Conservation (phyloP, 768 basidiomycete species). For the Tulasnella sp. region DNA sequence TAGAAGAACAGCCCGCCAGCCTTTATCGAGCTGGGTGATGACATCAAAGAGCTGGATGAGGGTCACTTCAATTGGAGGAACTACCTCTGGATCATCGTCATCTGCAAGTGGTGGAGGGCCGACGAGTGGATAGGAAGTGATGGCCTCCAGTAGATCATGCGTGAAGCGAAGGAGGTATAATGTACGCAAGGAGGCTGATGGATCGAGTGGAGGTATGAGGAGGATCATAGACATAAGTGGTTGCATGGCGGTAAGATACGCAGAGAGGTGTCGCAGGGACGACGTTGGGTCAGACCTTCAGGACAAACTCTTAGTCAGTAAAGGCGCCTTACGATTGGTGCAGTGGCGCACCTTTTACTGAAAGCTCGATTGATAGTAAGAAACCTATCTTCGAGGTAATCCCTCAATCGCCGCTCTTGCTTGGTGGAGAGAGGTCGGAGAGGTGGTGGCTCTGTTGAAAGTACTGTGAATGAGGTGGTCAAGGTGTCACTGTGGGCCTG, state of each 20-base stretch:
- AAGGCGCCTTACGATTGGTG: not conserved
- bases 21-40: conserved; percentile 62
- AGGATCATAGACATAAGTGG: conserved; percentile 50
- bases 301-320: not conserved
- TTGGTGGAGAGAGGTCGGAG: conserved; percentile 32
- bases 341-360: conserved; percentile 55
- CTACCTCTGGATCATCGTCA: not conserved
- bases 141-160: conserved; percentile 47
- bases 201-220: conserved; percentile 63
- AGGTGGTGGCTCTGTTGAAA: too few relatives aligned
- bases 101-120: not conserved
- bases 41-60: conserved; percentile 50
- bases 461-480: too few relatives aligned
- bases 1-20: conserved; percentile 57
- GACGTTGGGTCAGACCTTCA: not conserved
- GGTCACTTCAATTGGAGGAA: conserved; percentile 21
- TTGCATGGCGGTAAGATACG: conserved; percentile 49
- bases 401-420: conserved; percentile 55
- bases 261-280: conserved; percentile 37
- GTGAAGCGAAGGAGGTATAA: conserved; percentile 62
- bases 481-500: too few relatives aligned
- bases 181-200: conserved; percentile 55
- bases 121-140: conserved; percentile 45
- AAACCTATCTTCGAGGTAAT: conserved; percentile 54
- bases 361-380: conserved; percentile 54